Percentiles rank a stretch among this genome's conserved stretches.
phyloP scores from a whole-genome alignment of 148 eudicot genomes.

The Fagopyrum tataricum region DNA sequence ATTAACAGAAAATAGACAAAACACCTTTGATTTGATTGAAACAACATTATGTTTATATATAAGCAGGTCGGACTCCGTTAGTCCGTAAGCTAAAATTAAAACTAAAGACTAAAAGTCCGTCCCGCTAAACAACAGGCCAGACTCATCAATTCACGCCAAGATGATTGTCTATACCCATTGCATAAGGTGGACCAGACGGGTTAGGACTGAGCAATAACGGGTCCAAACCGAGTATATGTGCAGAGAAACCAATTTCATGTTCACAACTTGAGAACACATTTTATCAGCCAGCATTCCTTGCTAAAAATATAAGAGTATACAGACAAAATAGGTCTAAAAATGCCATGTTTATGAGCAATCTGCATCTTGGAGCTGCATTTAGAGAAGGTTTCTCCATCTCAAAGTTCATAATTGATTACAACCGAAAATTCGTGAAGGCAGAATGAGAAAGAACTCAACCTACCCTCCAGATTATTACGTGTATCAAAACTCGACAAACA shows the following conservation, averaged over 20 bases:
- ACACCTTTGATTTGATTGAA: too few relatives aligned
- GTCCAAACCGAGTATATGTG: too few relatives aligned
- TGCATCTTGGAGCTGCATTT: conserved; percentile 2
- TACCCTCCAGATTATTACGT: neutral
- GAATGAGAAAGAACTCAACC: neutral
- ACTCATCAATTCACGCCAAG: too few relatives aligned
- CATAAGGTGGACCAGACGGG: too few relatives aligned
- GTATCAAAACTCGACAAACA: neutral
- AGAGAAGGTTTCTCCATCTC: neutral
- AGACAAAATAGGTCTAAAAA: neutral
- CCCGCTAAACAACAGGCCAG: too few relatives aligned
- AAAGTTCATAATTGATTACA: neutral
- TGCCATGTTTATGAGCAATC: neutral
- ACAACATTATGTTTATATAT: too few relatives aligned
- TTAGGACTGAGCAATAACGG: too few relatives aligned
- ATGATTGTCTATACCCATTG: too few relatives aligned
- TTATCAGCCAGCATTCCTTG: neutral
- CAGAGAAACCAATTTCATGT: neutral
- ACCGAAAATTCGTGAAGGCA: neutral
- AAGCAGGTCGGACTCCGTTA: too few relatives aligned
- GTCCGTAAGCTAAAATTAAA: too few relatives aligned
- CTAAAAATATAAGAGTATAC: neutral
- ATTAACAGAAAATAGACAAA: too few relatives aligned
- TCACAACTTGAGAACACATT: neutral
- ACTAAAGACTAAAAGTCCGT: too few relatives aligned